Percentiles rank a stretch among this genome's conserved stretches.
Evolutionary conservation across 345 rosid genomes (phyloP).

Genomic region (Kandelia obovata): DNA sequence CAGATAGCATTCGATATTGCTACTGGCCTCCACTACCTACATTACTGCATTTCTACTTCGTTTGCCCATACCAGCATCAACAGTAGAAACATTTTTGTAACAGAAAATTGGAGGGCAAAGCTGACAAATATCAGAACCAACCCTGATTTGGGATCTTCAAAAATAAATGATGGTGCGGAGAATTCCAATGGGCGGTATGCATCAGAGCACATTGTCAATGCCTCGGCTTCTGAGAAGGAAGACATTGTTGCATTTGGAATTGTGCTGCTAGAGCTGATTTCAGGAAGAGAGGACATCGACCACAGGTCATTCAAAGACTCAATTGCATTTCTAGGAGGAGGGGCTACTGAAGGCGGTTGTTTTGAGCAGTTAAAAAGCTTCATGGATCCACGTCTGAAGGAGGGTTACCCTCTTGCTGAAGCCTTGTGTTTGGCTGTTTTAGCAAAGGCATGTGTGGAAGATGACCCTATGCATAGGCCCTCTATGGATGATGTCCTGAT

Average conservation of each 20-base stretch:
- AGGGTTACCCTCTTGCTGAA: conserved; percentile 45
- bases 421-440: conserved; percentile 54
- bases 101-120: conserved; percentile 51
- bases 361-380: conserved; percentile 52
- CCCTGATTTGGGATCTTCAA: conserved; percentile 14
- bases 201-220: conserved; percentile 27
- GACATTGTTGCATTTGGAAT: conserved; percentile 49
- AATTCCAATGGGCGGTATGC: conserved; percentile 19
- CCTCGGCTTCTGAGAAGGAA: conserved; percentile 33
- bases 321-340: conserved; percentile 42
- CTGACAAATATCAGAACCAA: conserved; percentile 33
- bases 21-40: conserved; percentile 46
- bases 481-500: conserved; percentile 50
- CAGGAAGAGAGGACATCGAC: conserved; percentile 34
- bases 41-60: conserved; percentile 47
- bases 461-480: conserved; percentile 54
- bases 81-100: conserved; percentile 39
- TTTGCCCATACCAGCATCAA: conserved; percentile 39
- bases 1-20: conserved; percentile 52
- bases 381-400: conserved; percentile 49
- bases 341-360: conserved; percentile 41
- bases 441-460: conserved; percentile 56
- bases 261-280: conserved; percentile 51
- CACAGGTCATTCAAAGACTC: conserved; percentile 35
- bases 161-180: background rate